phyloP scores from a whole-genome alignment of 2,329 filamentous ascomycete genomes.

The Biscogniauxia sp. region DNA sequence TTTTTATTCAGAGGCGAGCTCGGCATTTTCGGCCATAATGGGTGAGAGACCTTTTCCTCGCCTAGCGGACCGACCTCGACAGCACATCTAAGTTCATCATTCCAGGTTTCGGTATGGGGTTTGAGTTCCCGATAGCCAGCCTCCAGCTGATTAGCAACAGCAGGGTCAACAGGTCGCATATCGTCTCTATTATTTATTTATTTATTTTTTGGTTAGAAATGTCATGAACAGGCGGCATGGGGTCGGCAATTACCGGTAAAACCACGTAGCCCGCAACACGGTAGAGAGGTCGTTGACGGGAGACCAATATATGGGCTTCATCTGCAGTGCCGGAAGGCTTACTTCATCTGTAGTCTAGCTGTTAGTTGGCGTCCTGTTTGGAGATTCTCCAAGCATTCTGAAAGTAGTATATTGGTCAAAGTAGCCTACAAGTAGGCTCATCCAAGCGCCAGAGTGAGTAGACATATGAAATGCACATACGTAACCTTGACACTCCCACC shows the following conservation, averaged over 20 bases:
- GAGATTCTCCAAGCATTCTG: neutral
- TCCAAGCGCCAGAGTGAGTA: neutral
- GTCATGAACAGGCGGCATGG: neutral
- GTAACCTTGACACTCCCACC: slow-evolving; percentile 85
- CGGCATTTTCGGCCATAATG: slow-evolving; percentile 69
- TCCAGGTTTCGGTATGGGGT: slow-evolving; percentile 90
- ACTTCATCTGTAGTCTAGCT: slow-evolving; percentile 58
- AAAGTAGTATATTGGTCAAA: neutral
- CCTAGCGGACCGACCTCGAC: slow-evolving; percentile 85
- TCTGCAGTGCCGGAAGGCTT: slow-evolving; percentile 74
- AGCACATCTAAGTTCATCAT: slow-evolving; percentile 85
- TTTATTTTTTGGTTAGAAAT: slow-evolving; percentile 6
- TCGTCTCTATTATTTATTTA: no score
- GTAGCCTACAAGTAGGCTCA: neutral
- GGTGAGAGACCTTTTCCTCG: slow-evolving; percentile 86
- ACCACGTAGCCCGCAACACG: slow-evolving; percentile 90
- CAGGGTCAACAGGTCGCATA: slow-evolving; percentile 83
- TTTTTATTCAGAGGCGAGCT: slow-evolving; percentile 34
- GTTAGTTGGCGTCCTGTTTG: neutral
- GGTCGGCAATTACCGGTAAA: slow-evolving; percentile 63
- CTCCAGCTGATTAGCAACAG: slow-evolving; percentile 88
- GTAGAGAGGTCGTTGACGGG: slow-evolving; percentile 84
- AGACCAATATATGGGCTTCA: slow-evolving; percentile 98
- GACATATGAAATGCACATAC: slow-evolving; percentile 12
- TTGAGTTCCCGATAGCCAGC: slow-evolving; percentile 83